Base-by-base conservation (phyloP, 371 early-diverging fungal genomes). In the Lichtheimia corymbifera region DNA sequence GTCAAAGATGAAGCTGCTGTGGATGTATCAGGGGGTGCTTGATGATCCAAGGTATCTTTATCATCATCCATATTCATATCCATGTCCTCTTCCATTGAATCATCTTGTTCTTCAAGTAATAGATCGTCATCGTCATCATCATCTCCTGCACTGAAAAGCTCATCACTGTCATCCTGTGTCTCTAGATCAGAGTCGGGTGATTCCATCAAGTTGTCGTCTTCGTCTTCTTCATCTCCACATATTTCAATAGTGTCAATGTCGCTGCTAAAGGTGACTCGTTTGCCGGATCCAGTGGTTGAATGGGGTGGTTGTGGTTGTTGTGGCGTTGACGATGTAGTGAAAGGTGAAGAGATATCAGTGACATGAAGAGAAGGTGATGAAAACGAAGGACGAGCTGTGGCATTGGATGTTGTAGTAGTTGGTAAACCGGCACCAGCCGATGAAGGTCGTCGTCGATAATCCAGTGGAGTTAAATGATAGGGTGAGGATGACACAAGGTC, bases 191-290 rank as follows among this genome's bases (percentile, higher is more conserved):
- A 58, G 17, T 62, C 62, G 2, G 60, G 50, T 27, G 56, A 43
- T 5, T 35, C 35, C 2, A 35, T 9, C 35, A 35, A 35, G 11
- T 35, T 35, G 35, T 43, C 35, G 5, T 42, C 41, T 27, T 35
- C 27, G 25, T 55, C 50, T 5, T 54, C 54, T 54, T 27, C 35
- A 5, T 50, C 24, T n/a, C 45, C 52, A 15, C 52, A 59, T 12
- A 24, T 63, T n/a, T 61, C 59, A 40, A 65, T 70, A 22, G 61
- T 59, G 55, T 18, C 64, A 52, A 44, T 54, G 30, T 30, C 61
- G 47, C 24, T 63, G 24, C 58, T 66, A 24, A 64, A 70, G 0
- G 65, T 65, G 4, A 70, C 70, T 18, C 55, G 50, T 53, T 65
- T 70, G 28, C 63, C 42, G 22, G 57, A 54, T n/a, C 35, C 35